These are phyloP conservation scores for Colletotrichum truncatum DNA, from an alignment of 2,329 filamentous ascomycete genomes.

Conservation along the genomic window DNA sequence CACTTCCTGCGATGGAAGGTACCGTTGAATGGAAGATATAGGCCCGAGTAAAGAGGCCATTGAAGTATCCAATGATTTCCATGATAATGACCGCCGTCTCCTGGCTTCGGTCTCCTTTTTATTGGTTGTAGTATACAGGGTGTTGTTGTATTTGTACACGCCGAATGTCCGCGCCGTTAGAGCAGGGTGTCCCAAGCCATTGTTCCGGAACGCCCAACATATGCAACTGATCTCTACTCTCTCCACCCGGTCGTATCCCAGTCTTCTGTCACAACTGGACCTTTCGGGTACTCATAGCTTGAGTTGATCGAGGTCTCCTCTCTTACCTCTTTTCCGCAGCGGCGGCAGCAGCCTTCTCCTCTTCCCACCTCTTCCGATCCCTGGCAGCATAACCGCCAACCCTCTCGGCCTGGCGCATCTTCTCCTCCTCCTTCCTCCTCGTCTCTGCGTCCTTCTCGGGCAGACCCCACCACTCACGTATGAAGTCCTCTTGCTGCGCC, in stretches of 20 bases:
- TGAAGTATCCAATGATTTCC: not conserved
- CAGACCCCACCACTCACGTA: slow-evolving; percentile 74
- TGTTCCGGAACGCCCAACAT: slow-evolving; percentile 28
- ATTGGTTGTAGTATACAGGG: slow-evolving; percentile 21
- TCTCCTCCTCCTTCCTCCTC: slow-evolving; percentile 60
- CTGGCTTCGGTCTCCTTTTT: slow-evolving; percentile 10
- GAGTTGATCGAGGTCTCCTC: not conserved
- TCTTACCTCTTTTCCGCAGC: slow-evolving; percentile 6
- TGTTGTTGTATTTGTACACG: slow-evolving; percentile 21
- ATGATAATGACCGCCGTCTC: slow-evolving; percentile 5
- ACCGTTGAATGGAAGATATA: not conserved
- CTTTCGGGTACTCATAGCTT: not conserved
- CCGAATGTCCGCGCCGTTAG: slow-evolving; percentile 23
- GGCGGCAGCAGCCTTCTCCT: slow-evolving; percentile 3
- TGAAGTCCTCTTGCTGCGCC: slow-evolving; percentile 70
- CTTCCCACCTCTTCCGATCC: slow-evolving; percentile 41
- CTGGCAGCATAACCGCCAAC: slow-evolving; percentile 62
- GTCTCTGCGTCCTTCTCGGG: slow-evolving; percentile 64
- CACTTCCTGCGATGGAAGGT: not conserved
- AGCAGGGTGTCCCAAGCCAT: slow-evolving; percentile 29
- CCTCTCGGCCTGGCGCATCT: slow-evolving; percentile 58
- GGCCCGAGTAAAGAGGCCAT: not conserved
- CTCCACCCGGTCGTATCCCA: not conserved
- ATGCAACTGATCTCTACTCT: slow-evolving; percentile 20
- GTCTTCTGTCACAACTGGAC: not conserved